These are phyloP conservation scores for Coemansia sp. DNA, from an alignment of 192 early-diverging fungal genomes.

Conservation along the genomic window DNA sequence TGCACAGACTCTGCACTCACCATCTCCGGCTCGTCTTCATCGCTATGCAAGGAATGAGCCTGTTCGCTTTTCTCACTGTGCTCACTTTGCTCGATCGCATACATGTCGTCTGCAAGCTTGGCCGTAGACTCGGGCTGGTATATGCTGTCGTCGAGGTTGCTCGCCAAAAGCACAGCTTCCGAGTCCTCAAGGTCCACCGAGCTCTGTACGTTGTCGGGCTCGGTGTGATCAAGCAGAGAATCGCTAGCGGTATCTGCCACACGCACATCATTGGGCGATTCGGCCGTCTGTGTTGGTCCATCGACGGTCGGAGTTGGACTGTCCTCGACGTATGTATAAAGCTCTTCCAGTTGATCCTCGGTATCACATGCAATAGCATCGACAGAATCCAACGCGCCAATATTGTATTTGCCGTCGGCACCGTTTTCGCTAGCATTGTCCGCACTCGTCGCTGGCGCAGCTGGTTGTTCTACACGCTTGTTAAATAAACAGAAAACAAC, in stretches of 20 bases:
- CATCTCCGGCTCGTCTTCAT: conserved; percentile 11
- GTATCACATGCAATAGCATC: conserved; percentile 10
- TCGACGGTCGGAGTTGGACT: background rate
- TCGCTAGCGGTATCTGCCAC: background rate
- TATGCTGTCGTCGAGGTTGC: conserved; percentile 46
- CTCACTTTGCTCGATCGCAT: conserved; percentile 24
- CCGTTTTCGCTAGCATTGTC: background rate
- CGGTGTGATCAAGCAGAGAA: background rate
- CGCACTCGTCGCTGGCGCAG: background rate
- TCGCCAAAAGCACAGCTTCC: conserved; percentile 43
- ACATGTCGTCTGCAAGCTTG: conserved; percentile 23
- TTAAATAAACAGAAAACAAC: background rate
- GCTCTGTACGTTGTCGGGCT: background rate
- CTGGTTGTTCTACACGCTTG: background rate
- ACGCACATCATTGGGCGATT: background rate
- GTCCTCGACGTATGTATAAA: conserved; percentile 8
- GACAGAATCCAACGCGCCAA: conserved; percentile 6
- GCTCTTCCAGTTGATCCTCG: conserved; percentile 38
- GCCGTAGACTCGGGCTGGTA: conserved; percentile 19
- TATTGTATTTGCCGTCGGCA: conserved; percentile 12
- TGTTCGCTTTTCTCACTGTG: background rate
- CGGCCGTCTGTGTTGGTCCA: background rate
- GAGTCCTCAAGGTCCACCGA: conserved; percentile 46
- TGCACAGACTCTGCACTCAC: background rate
- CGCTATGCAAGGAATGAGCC: background rate